Evolutionary conservation across 1,139 yeast species (phyloP), one percentile per base, ranked within the genome.

Genomic region (Blastobotrys arbuscula): DNA sequence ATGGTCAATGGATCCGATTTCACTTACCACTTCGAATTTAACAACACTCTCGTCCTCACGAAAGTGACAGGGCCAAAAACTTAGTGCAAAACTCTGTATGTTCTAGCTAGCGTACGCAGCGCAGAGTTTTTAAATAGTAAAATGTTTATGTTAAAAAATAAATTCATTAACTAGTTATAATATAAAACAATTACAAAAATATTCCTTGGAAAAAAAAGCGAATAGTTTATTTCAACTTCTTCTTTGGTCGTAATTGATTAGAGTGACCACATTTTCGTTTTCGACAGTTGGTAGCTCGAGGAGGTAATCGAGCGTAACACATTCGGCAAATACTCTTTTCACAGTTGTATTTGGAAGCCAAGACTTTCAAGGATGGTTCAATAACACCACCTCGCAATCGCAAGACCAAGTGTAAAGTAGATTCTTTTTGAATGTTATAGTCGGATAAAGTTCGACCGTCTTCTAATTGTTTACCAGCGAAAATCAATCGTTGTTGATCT

Each of bases 221-320:
- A 75, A 74, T 71, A 71, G 77, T 73, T 78, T 80, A 90, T 83
- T 90, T 90, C 77, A 89, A 85, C 89, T 92, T 92, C 95, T 92
- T 92, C 96, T 90, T 90, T 79, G 97, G 97, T 83, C 97, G 89
- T 78, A 92, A 87, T 82, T 92, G 98, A 83, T 92, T 92, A 76
- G 96, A 82, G 95, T 92, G 98, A 72, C 98, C 98, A 79, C 98
- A 92, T 84, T 92, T 92, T 88, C 97, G 89, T 97, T 92, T 92
- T 83, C 98, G 89, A 84, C 98, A 92, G 96, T 92, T 92, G 78
- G 97, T 92, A 69, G 98, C 98, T 85, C 97, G 92, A 77, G 97
- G 96, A 72, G 98, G 98, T 73, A 92, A 89, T 84, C 98, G 94
- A 70, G 98, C 97, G 84, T 92, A 92, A 82, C 98, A 92, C 77